Base-by-base conservation (phyloP, 306 rosid species). In the Cucumis cinereus region DNA sequence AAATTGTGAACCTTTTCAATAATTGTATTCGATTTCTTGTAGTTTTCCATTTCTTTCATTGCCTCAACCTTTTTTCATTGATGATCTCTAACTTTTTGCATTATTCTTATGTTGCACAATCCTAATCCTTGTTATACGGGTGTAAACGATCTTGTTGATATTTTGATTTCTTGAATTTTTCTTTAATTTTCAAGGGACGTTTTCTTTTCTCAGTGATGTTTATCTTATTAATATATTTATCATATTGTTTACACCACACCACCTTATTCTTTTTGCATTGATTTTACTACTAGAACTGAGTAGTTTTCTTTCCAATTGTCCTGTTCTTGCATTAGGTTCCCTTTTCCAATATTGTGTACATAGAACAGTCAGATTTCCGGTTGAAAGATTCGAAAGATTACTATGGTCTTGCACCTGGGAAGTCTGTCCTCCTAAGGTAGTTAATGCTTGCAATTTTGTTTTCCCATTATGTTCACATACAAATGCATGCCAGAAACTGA, bases 341-440 rank as follows among this genome's bases (percentile, higher is more conserved):
- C 2, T 95, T 95, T 83, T 85, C 99, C 84, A 92, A 84, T 72
- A 78, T 87, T 72, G 77, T 95, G 56, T 95, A 95, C 83, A 92
- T 95, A 75, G 99, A 95, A 20, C 85, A 67, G n/a, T 86, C 97
- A 35, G 99, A 95, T 77, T 92, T 95, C 80, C 98, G 96, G 77
- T 78, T 89, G 88, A 76, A 95, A 82, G 99, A 95, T 83, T 92
- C 99, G 12, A 95, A 92, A 80, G 99, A 92, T 74, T 95, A 90
- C 78, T 92, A 88, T 75, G 99, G 99, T 75, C 98, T 95, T 84
- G 99, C 99, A 69, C 98, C 93, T 54, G 98, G 98, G 45, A 95
- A 95, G 86, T 92, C 96, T 73, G 99, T 83, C 79, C 86, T 92
- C 30, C 94, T 95, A 83, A 95, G 96, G 98, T 90, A 74, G 73